Evolutionary conservation across 345 rosid genomes (phyloP).

Genomic region (Corymbia maculata): DNA sequence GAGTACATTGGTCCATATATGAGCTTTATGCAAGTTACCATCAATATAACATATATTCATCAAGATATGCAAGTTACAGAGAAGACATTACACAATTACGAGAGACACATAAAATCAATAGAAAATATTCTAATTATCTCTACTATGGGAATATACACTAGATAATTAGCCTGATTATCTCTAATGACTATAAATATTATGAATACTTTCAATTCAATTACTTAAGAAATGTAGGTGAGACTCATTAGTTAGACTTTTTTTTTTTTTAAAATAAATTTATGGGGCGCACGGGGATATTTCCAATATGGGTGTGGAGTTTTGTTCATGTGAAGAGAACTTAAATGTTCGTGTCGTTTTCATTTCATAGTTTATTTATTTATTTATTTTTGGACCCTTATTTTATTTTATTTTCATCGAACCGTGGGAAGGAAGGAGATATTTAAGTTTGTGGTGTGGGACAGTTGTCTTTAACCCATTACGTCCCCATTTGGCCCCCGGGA

Average conservation of each 20-base stretch:
- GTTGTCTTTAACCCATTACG: not conserved
- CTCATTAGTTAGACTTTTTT: not conserved
- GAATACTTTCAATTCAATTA: not conserved
- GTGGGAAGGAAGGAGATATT: not conserved
- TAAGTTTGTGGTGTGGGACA: not conserved
- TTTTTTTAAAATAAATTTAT: too few species aligned
- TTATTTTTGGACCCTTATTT: too few species aligned
- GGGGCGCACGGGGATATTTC: not conserved
- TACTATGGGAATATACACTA: too few species aligned
- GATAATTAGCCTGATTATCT: too few species aligned
- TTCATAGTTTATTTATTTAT: not conserved
- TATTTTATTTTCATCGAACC: not conserved
- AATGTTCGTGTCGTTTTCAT: not conserved
- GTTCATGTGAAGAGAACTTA: not conserved
- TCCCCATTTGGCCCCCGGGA: not conserved
- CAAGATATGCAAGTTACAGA: too few species aligned
- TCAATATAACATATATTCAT: too few species aligned
- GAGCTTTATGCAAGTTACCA: too few species aligned
- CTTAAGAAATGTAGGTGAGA: not conserved
- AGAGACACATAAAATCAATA: too few species aligned
- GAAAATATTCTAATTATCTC: too few species aligned
- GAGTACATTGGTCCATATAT: too few species aligned
- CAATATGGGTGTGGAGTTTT: not conserved
- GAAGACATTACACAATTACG: too few species aligned
- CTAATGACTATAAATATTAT: too few species aligned